phyloP scores from a whole-genome alignment of 345 rosid species.

The Erysimum cheiranthoides region DNA sequence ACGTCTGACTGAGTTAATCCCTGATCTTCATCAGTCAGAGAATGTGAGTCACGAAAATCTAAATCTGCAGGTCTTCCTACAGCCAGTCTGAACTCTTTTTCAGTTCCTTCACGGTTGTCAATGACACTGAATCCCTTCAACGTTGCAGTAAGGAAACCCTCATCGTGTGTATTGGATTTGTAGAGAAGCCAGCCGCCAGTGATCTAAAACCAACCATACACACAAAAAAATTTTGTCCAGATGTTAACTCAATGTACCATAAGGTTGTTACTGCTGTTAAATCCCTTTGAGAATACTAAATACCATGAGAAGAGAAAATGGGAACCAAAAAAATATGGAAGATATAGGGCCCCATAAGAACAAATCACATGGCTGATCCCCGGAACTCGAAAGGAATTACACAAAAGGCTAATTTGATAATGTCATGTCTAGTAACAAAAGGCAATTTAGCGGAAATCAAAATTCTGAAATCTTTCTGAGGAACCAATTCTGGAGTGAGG shows the following conservation, averaged over 20 bases:
- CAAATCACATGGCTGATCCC: constrained; percentile 18
- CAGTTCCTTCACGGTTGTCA: constrained; percentile 93
- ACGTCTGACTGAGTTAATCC: constrained; percentile 44
- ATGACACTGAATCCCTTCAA: constrained; percentile 81
- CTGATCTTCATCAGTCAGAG: constrained; percentile 43
- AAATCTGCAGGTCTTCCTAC: constrained; percentile 73
- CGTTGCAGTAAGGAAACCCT: constrained; percentile 84
- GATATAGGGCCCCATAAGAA: constrained; percentile 26
- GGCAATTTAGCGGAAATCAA: constrained; percentile 1
- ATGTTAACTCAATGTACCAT: constrained; percentile 29
- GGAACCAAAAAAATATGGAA: constrained; percentile 17
- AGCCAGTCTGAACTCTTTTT: constrained; percentile 81
- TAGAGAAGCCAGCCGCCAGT: constrained; percentile 86
- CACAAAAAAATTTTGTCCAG: not conserved
- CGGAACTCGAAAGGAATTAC: constrained; percentile 9
- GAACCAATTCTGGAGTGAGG: constrained; percentile 14
- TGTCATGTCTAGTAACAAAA: constrained; percentile 22
- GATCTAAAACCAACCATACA: constrained; percentile 55
- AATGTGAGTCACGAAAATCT: constrained; percentile 48
- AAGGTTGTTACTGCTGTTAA: constrained; percentile 23
- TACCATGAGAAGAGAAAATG: constrained; percentile 20
- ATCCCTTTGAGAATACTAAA: constrained; percentile 11
- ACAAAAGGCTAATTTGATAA: constrained; percentile 22
- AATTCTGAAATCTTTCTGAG: constrained; percentile 24
- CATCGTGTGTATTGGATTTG: constrained; percentile 68